Evolutionary conservation across 495 filamentous ascomycete species (phyloP), one percentile per base, ranked within the genome.

Genomic region (Lepraria neglecta): DNA sequence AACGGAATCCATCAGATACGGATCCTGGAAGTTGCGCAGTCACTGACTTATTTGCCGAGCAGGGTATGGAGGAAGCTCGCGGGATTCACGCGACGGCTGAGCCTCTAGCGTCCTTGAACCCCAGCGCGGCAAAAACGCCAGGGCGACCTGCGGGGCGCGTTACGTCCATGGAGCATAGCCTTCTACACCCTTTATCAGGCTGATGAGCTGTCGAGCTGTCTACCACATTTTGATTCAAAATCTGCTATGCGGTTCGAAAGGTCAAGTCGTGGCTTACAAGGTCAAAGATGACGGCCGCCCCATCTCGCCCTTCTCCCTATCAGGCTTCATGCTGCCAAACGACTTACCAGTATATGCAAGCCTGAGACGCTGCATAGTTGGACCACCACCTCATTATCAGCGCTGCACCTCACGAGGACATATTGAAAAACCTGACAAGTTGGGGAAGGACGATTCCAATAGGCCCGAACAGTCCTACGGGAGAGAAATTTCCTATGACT

Each of bases 1-100:
- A 33, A 60, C 24, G 48, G 7, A 54, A 60, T 54, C 40, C 48
- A 60, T 60, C 17, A 51, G 24, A 59, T 59, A 19, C 9, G 5
- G 27, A 24, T 40, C 4, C 10, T n/a, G 12, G 12, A 51, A 42
- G 14, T 10, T 38, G 14, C 45, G 44, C 31, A 59, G 45, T 50
- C 35, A 59, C 19, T 58, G 19, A 40, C 4, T 17, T 1, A 15
- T 48, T 19, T 44, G 55, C 40, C 43, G 5, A 46, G 11, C 15
- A 46, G 54, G 3, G 15, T 57, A 57, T 12, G 3, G 9, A n/a
- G 10, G 17, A 28, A 44, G 55, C 55, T 19, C 9, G 54, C 40
- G 54, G 38, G 54, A 56, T 56, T 28, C 14, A 56, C 19, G 38
- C 38, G 27, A 56, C 21, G 11, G 40, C n/a, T 30, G 54, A 56